A percentile compares a stretch with the other conserved stretches of the same genome.
Conservation (phyloP, 2,329 filamentous ascomycete species). For the Fusarium sp. region DNA sequence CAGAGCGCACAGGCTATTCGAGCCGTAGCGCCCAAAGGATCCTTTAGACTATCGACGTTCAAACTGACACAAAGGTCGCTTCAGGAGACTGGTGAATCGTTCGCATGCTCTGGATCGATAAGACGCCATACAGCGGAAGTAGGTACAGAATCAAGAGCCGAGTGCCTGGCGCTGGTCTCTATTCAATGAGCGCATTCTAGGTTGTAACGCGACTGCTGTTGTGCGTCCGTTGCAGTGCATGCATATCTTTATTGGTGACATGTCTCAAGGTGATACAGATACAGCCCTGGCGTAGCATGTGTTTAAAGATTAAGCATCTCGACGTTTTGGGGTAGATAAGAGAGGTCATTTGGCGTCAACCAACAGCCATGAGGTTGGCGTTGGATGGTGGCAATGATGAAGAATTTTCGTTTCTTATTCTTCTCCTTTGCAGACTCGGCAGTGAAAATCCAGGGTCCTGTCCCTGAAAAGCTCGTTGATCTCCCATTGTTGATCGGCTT, state of each 20-base stretch:
- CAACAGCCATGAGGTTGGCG: not conserved
- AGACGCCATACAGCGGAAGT: conserved; percentile 17
- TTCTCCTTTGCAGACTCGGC: conserved; percentile 14
- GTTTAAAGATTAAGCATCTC: conserved; percentile 3
- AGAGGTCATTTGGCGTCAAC: not conserved
- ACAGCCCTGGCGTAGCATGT: conserved; percentile 7
- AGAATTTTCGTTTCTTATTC: conserved; percentile 8
- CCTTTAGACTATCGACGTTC: conserved; percentile 22
- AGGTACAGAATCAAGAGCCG: conserved; percentile 13
- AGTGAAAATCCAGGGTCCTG: conserved; percentile 26
- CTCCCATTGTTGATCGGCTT: conserved; percentile 20
- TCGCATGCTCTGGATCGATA: conserved; percentile 12
- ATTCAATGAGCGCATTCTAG: conserved; percentile 3
- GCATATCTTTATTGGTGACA: conserved; percentile 18
- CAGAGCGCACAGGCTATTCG: conserved; percentile 31
- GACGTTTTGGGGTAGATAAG: conserved; percentile 4
- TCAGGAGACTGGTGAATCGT: conserved; percentile 17
- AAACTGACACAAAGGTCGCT: conserved; percentile 35
- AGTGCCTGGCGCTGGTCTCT: conserved; percentile 25
- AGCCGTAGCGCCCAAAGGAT: conserved; percentile 21
- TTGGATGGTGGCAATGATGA: conserved; percentile 30
- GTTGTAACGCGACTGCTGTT: conserved; percentile 3
- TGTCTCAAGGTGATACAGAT: conserved; percentile 28
- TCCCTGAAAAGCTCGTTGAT: conserved; percentile 33
- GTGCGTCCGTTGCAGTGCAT: conserved; percentile 9